Base-by-base conservation (phyloP, 176 grass and related monocot genomes). In the Aegilops speltoides region DNA sequence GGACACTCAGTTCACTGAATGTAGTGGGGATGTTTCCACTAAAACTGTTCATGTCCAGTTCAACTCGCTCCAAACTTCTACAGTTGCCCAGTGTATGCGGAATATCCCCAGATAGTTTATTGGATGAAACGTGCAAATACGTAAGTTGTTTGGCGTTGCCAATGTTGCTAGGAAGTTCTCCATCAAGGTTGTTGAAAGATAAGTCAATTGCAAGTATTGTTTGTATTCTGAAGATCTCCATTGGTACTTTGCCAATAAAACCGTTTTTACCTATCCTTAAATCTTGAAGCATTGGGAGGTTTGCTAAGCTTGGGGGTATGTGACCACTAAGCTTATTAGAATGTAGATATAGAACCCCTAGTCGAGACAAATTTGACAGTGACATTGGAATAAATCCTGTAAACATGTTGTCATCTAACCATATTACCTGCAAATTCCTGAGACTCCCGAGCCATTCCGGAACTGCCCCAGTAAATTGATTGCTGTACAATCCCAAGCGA, bases 121-220 rank as follows among this genome's bases (percentile, higher is more conserved):
- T 86, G 11, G 84, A 86, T 10, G 45, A 59, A 29, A 86, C 43
- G 0, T 22, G 5, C 23, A 86, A 29, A 22, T 79, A 22, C 2
- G 16, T 22, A 31, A 86, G 84, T 14, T 86, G 84, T 68, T 67
- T 85, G 8, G 84, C 84, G 11, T 60, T 86, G 11, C 28, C 68
- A 22, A 81, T 52, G 0, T 70, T 26, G 10, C 9, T 11, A n/a
- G 68, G 68, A 41, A 72, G 50, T 61, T 10, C 7, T 4, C 11
- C 76, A 12, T 45, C 34, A 19, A 86, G 24, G 56, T 36, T 87
- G 68, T 81, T 81, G 14, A 22, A 17, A 64, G 28, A 74, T 5
- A 87, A 64, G 0, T 6, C n/a, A 81, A 87, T 52, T 61, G 25
- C 8, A 3, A 0, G 1, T 8, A 86, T 45, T 7, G 67, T 16